phyloP scores from a whole-genome alignment of 108 stramenopile genomes.

The Bacterosira constricta region DNA sequence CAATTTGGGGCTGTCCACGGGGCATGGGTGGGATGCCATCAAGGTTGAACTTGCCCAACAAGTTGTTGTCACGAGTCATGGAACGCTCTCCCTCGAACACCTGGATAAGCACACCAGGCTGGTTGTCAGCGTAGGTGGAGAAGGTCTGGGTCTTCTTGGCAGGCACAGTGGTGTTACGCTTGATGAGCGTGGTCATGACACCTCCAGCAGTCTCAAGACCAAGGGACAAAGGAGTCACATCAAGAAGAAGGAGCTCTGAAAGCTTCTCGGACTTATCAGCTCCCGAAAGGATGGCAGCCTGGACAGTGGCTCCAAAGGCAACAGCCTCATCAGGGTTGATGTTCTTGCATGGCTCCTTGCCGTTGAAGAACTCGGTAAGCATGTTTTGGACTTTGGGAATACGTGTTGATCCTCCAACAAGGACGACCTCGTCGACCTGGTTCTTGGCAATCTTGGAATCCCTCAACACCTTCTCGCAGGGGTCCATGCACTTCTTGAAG shows the following conservation, averaged over 20 bases:
- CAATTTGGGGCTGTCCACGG: conserved; percentile 99
- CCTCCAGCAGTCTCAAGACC: conserved; percentile 98
- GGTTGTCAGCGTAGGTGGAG: conserved; percentile 99
- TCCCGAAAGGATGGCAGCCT: conserved; percentile 94
- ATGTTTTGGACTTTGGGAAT: conserved; percentile 97
- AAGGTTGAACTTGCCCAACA: conserved; percentile 99
- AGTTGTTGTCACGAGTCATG: conserved; percentile 99
- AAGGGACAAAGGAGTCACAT: conserved; percentile 98
- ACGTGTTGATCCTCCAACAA: conserved; percentile 98
- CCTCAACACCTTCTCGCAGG: conserved; percentile 97
- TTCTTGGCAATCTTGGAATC: conserved; percentile 98
- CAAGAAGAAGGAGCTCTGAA: conserved; percentile 93
- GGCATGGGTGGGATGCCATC: conserved; percentile 99
- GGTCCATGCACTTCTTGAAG: conserved; percentile 99
- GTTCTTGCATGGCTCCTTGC: conserved; percentile 97
- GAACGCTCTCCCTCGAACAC: conserved; percentile 99
- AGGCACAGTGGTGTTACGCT: conserved; percentile 94
- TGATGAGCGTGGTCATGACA: conserved; percentile 96
- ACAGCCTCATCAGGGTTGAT: conserved; percentile 98
- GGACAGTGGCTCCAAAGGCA: conserved; percentile 95
- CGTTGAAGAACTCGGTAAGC: conserved; percentile 98
- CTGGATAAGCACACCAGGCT: conserved; percentile 98
- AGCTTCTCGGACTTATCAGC: conserved; percentile 97
- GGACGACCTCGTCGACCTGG: conserved; percentile 94
- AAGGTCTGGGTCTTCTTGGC: conserved; percentile 99